These are phyloP conservation scores for Rutstroemia sp. DNA, from an alignment of 2,329 filamentous ascomycete genomes.

Conservation along the genomic window DNA sequence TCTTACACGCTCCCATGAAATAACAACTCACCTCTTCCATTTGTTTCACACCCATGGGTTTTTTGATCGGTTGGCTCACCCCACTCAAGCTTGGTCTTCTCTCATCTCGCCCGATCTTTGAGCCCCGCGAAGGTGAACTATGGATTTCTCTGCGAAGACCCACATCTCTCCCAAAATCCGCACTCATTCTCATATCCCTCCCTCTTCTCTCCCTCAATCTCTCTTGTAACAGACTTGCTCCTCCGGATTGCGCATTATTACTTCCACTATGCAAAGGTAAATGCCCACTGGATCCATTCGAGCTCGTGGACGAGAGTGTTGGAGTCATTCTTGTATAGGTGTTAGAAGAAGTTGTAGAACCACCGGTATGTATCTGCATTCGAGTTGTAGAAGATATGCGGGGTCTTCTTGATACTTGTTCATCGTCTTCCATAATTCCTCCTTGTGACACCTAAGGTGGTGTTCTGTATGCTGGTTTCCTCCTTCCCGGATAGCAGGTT, in stretches of 20 bases:
- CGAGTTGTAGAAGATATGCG: slow-evolving; percentile 13
- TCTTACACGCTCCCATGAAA: neutral
- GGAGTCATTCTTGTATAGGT: slow-evolving; percentile 22
- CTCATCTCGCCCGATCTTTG: slow-evolving; percentile 17
- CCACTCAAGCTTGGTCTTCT: slow-evolving; percentile 26
- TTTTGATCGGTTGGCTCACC: slow-evolving; percentile 31
- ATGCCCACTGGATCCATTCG: slow-evolving; percentile 14
- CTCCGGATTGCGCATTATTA: slow-evolving; percentile 11
- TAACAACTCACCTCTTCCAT: slow-evolving; percentile 51
- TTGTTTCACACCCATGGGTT: slow-evolving; percentile 53
- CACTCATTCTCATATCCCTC: slow-evolving; percentile 23
- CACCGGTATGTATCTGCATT: slow-evolving; percentile 1
- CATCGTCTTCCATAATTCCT: slow-evolving; percentile 6
- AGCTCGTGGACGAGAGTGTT: slow-evolving; percentile 5
- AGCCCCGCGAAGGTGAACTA: slow-evolving; percentile 25
- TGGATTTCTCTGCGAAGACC: slow-evolving; percentile 18
- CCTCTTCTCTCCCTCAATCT: slow-evolving; percentile 29
- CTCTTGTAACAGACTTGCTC: slow-evolving; percentile 28
- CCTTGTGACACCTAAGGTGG: neutral
- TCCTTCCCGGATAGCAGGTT: too few species aligned
- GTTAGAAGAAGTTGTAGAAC: slow-evolving; percentile 18
- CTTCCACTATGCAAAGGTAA: slow-evolving; percentile 10
- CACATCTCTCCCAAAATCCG: slow-evolving; percentile 12
- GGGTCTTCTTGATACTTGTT: slow-evolving; percentile 6
- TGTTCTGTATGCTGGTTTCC: neutral